Percentiles rank a stretch among this genome's conserved stretches.
Conservation (phyloP, 164 flowering plant genomes). For the Piper longum region DNA sequence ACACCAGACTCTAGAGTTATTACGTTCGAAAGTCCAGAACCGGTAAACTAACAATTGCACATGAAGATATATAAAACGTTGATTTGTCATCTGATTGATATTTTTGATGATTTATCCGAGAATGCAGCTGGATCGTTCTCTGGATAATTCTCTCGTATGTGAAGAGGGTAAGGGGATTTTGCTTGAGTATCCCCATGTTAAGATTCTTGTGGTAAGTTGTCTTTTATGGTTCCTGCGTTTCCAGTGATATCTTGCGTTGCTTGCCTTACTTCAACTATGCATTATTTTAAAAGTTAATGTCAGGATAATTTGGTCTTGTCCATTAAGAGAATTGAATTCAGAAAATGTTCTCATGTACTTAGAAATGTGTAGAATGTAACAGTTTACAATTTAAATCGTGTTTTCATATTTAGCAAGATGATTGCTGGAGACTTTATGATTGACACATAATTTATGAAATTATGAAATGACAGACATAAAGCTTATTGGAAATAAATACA, state of each 20-base stretch:
- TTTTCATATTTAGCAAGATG: too few species aligned
- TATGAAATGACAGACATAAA: too few species aligned
- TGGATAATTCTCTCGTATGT: conserved; percentile 9
- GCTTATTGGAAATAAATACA: too few species aligned
- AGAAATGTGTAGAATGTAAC: too few species aligned
- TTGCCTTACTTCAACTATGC: background rate
- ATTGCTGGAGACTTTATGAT: too few species aligned
- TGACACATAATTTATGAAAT: too few species aligned
- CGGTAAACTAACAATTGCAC: conserved; percentile 3
- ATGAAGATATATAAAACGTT: background rate
- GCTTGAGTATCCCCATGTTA: conserved; percentile 19
- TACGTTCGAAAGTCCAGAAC: conserved; percentile 50
- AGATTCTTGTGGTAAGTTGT: conserved; percentile 20
- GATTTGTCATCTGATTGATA: background rate
- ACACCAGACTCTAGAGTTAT: background rate
- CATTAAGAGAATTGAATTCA: too few species aligned
- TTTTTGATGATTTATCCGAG: background rate
- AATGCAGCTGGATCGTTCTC: conserved; percentile 9
- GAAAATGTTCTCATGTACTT: too few species aligned
- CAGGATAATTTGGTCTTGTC: background rate
- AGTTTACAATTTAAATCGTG: too few species aligned
- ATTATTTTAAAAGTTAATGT: background rate
- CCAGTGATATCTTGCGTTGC: background rate
- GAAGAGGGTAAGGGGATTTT: conserved; percentile 13
- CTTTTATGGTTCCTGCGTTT: too few species aligned